These are phyloP conservation scores for Aspergillus ochraceus DNA, from an alignment of 2,329 filamentous ascomycete genomes.

Conservation along the genomic window DNA sequence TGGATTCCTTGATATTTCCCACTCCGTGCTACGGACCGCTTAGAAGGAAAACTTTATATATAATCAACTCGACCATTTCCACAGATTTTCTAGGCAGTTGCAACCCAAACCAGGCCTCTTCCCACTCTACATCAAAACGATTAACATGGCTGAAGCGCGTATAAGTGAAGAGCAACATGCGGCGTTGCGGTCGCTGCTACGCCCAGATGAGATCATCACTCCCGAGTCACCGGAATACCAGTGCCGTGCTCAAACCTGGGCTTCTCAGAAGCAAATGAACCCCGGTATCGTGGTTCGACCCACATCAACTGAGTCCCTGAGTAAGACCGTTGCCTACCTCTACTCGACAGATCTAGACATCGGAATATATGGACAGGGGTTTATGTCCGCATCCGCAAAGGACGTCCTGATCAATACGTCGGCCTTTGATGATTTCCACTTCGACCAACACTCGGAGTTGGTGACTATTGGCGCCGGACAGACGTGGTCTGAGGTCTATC, in stretches of 20 bases:
- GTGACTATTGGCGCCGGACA: conserved; percentile 39
- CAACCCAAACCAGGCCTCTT: neutral
- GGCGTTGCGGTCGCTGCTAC: neutral
- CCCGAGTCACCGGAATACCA: conserved; percentile 20
- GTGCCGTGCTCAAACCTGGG: conserved; percentile 30
- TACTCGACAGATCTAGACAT: conserved; percentile 38
- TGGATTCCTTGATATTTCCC: too few species aligned
- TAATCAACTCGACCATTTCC: too few species aligned
- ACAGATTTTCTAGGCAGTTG: too few species aligned
- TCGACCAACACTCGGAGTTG: conserved; percentile 30
- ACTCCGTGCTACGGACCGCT: too few species aligned
- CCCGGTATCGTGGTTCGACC: conserved; percentile 38
- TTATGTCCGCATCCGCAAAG: conserved; percentile 35
- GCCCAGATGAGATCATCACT: conserved; percentile 26
- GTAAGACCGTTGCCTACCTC: conserved; percentile 32
- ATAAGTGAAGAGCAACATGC: neutral
- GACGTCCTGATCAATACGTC: conserved; percentile 41
- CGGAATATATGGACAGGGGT: conserved; percentile 38
- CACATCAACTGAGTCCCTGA: conserved; percentile 27
- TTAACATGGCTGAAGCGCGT: neutral
- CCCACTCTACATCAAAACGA: neutral
- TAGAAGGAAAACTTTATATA: too few species aligned
- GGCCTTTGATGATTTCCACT: conserved; percentile 39
- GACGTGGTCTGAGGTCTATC: conserved; percentile 39
- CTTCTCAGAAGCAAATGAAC: conserved; percentile 31